Base-by-base conservation (phyloP, 2,329 filamentous ascomycete species). In the Didymella glomerata region DNA sequence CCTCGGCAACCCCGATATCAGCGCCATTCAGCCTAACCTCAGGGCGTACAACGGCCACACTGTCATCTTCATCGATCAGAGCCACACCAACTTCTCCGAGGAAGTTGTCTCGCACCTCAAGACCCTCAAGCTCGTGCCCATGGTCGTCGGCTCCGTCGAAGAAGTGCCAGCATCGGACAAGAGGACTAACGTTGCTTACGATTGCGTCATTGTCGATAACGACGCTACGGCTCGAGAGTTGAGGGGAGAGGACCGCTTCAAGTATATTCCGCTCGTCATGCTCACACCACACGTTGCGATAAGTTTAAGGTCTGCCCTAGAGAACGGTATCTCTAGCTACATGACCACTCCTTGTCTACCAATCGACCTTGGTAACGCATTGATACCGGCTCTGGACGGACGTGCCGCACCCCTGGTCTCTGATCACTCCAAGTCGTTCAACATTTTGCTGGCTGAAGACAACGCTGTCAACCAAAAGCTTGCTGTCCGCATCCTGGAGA, bases 321-420 rank as follows among this genome's bases (percentile, higher is more conserved):
- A 98, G 76, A 85, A 98, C 64, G 94, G 95, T 63, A 97, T 99
- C 68, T 96, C 93, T n/a, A 97, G 93, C 49, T 98, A 97, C 78
- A 97, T 98, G 93, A 98, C 95, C 2, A 97, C 93, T 16, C 95
- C 95, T 9, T 98, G 95, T 79, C 86, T 94, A 71, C 87, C 94
- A 5, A 96, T 97, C 63, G 95, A 99, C 77, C 82, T 99, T 58
- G 93, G 93, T 60, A 98, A 98, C 72, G 94, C 93, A 66, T 93
- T 99, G 86, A 91, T 98, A 18, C 95, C 95, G 7, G 95, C 95
- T 3, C 83, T 99, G 24, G 95, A 98, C 79, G 96, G 96, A 69
- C 86, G 94, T 52, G 93, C 94, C 6, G 95, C 93, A 13, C 94
- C 94, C 1, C 91, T 92, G 13, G 88, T 96, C 50, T 92, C 93